Evolutionary conservation across 176 grass and related monocot genomes (phyloP).

Genomic region (Paspalum notatum): DNA sequence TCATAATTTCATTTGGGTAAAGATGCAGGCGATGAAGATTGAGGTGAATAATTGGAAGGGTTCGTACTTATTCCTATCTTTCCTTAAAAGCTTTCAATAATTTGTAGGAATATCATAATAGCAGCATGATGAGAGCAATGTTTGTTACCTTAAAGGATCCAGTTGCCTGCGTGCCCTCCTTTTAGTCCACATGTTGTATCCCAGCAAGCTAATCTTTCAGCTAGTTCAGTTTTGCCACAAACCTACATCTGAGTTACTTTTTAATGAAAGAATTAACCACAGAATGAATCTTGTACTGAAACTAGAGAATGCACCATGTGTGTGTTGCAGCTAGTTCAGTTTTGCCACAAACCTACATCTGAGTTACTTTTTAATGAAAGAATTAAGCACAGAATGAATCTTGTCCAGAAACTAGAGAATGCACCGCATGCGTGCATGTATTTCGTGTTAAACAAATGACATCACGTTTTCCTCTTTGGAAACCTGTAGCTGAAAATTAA

Average conservation of each 20-base stretch:
- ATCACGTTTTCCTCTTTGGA: not conserved
- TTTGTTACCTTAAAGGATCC: not conserved
- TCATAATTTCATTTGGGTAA: constrained; percentile 18
- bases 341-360: not conserved
- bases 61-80: constrained; percentile 11
- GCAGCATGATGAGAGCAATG: constrained; percentile 16
- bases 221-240: not conserved
- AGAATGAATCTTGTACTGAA: not conserved
- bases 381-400: not conserved
- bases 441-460: no score
- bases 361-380: not conserved
- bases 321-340: not conserved
- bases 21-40: not conserved
- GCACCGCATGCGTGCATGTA: not conserved
- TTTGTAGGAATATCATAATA: constrained; percentile 19
- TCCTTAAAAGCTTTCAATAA: constrained; percentile 12
- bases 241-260: not conserved
- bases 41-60: constrained; percentile 16
- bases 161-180: constrained; percentile 1
- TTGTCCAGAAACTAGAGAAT: not conserved
- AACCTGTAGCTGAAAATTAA: not conserved
- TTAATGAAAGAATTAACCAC: not conserved
- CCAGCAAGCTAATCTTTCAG: constrained; percentile 11
- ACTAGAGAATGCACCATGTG: not conserved
- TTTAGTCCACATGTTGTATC: constrained; percentile 2